Base-by-base conservation (phyloP, 2,329 filamentous ascomycete genomes). In the Sporothrix humicola region DNA sequence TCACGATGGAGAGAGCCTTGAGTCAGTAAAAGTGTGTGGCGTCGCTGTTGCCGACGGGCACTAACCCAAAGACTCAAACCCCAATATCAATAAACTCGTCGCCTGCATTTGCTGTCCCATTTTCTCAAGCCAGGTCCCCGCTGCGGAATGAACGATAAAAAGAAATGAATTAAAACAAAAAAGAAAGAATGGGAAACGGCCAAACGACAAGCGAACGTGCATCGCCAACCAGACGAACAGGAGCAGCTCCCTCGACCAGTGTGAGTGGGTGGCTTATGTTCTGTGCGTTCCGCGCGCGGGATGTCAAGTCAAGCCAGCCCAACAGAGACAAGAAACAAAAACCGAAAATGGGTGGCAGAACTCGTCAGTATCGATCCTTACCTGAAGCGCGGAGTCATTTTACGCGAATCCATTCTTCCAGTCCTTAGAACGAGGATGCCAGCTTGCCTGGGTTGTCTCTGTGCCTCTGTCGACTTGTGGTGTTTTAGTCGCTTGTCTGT, bases 21-120 rank as follows among this genome's bases (percentile, higher is more conserved):
- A 65, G 5, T 15, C 13, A 37, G 31, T 37, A 37, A 37, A 37
- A 37, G 31, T 37, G 31, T 37, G 69, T 54, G 69, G 58, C 69
- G 69, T 72, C 69, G 69, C 69, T 71, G 42, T 61, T 52, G 58
- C 69, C 69, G 69, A 48, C 69, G 69, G 58, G 48, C 69, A 23
- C 69, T 42, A 72, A 23, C 44, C 44, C 12, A 42, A 61, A 31
- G 26, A 37, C 26, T 52, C 31, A 26, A 56, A 56, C n/a, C n/a
- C 44, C 5, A 54, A 69, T 20, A 23, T 17, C 48, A 54, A 52
- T 56, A 52, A 68, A 68, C 46, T 50, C 65, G 15, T 50, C 13
- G 9, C 23, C 46, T 50, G 46, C 46, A 50, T 15, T 23, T n/a
- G 31, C 4, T 37, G 31, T 37, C 31, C 31, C 31, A 37, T 2